Evolutionary conservation across 2,329 filamentous ascomycete species (phyloP).

Genomic region (Aspergillus amoenus): DNA sequence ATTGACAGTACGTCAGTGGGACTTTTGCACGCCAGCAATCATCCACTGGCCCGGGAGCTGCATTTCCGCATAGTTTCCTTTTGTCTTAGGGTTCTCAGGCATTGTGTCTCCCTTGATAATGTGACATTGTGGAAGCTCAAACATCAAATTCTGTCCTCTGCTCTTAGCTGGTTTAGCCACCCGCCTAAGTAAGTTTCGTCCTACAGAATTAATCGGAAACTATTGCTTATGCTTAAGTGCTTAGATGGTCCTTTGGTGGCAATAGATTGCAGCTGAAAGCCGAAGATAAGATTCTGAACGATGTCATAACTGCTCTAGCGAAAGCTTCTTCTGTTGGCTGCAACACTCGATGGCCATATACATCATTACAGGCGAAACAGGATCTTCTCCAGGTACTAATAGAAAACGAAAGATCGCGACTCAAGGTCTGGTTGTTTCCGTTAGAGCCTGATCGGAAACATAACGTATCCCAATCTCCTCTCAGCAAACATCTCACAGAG

Average conservation of each 20-base stretch:
- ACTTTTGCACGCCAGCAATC: slow-evolving; percentile 67
- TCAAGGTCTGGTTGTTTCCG: slow-evolving; percentile 88
- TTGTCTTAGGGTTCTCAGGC: slow-evolving; percentile 72
- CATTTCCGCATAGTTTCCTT: slow-evolving; percentile 86
- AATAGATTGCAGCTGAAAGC: slow-evolving; percentile 92
- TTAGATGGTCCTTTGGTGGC: slow-evolving; percentile 90
- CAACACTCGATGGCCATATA: slow-evolving; percentile 52
- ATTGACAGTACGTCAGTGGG: slow-evolving; percentile 76
- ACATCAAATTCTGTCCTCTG: slow-evolving; percentile 83
- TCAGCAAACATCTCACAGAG: slow-evolving; percentile 42
- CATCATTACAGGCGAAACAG: slow-evolving; percentile 74
- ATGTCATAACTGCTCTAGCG: slow-evolving; percentile 69
- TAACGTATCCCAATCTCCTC: slow-evolving; percentile 47
- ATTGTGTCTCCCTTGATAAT: slow-evolving; percentile 64
- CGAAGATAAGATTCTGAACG: slow-evolving; percentile 76
- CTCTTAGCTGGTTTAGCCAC: slow-evolving; percentile 82
- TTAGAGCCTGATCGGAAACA: slow-evolving; percentile 63
- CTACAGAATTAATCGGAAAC: background rate
- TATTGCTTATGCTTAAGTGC: slow-evolving; percentile 18
- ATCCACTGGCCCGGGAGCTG: slow-evolving; percentile 88
- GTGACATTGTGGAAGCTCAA: slow-evolving; percentile 78
- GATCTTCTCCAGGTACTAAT: slow-evolving; percentile 78
- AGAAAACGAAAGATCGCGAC: slow-evolving; percentile 77
- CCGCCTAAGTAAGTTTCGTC: slow-evolving; percentile 58
- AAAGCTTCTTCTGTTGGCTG: slow-evolving; percentile 61